Percentiles rank a stretch among this genome's conserved stretches.
These are phyloP conservation scores for Galeopsis tetrahit DNA, from an alignment of 257 asterid genomes.

Conservation along the genomic window DNA sequence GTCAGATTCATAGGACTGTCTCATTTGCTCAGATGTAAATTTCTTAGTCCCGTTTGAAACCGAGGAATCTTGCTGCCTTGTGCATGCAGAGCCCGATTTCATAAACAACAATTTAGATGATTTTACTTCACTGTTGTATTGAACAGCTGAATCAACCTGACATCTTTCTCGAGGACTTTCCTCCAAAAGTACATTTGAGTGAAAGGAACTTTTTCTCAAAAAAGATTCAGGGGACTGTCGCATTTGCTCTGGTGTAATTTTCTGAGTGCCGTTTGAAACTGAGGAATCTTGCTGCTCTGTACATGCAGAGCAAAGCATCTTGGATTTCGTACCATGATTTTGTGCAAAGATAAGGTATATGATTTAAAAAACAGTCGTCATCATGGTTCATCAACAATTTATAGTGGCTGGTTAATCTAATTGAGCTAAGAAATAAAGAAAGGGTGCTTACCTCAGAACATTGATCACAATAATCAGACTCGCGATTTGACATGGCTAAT, in stretches of 20 bases:
- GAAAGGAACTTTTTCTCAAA: not conserved
- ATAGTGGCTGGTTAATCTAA: not conserved
- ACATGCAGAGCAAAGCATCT: constrained; percentile 31
- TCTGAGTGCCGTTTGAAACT: not conserved
- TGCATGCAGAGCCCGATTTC: constrained; percentile 19
- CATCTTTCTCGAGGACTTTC: not conserved
- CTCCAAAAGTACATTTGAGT: not conserved
- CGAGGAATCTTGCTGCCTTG: constrained; percentile 34
- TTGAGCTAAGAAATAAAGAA: not conserved
- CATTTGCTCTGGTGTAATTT: not conserved
- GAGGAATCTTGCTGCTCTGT: constrained; percentile 18
- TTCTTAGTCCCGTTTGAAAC: constrained; percentile 22
- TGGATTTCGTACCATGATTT: constrained; percentile 37
- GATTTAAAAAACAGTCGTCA: constrained; percentile 9
- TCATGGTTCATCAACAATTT: constrained; percentile 6
- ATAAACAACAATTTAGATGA: no score
- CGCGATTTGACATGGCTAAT: not conserved
- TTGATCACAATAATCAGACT: constrained; percentile 28
- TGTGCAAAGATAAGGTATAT: constrained; percentile 32
- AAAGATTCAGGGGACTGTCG: not conserved
- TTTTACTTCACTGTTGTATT: not conserved
- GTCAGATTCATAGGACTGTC: constrained; percentile 8
- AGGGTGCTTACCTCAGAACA: constrained; percentile 33
- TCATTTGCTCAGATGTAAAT: constrained; percentile 27
- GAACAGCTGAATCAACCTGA: not conserved